Evolutionary conservation across 257 asterid species (phyloP), one percentile per base, ranked within the genome.

Genomic region (Ilex aquifolium): DNA sequence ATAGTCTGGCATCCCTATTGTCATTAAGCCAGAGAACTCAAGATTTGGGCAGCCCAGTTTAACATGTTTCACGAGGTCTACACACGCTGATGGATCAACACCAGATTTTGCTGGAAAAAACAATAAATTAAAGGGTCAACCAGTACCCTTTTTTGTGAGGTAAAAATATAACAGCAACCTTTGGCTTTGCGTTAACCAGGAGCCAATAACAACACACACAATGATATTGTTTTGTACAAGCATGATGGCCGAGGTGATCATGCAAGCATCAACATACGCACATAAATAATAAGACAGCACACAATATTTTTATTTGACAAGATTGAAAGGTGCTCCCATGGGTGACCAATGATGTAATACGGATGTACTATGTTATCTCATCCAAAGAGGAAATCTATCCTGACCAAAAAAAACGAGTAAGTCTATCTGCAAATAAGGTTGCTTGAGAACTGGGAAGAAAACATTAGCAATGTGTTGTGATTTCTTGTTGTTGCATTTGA

Each of bases 1-100:
- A 74, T 90, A 90, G 73, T 90, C 95, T 0, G 88, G 95, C 90
- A 82, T 85, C 64, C 97, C 97, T 60, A 90, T 90, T 36, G 97
- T 90, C 97, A 90, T 90, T 61, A 90, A 75, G 72, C 97, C 97
- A 29, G 95, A 85, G 80, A 90, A 90, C 67, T 83, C 78, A 51
- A 90, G 97, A 69, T 85, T 83, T 44, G 84, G 86, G 69, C 95
- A 90, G 29, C 77, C 71, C 65, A 65, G 66, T 74, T 76, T 82
- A 72, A 90, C 82, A 70, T 80, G 90, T 71, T 85, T 85, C 57
- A 75, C 95, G 58, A 90, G 86, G 58, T 87, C 95, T 51, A 82
- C 44, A 65, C 90, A 87, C 17, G 83, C 85, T 48, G 95, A 78
- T 58, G 95, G 97, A 62, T 83, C 68, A 29, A 85, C 60, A 59